A percentile compares a stretch with the other conserved stretches of the same genome.
phyloP scores from a whole-genome alignment of 73 alveolate species.

The Tetrahymena elliotti region DNA sequence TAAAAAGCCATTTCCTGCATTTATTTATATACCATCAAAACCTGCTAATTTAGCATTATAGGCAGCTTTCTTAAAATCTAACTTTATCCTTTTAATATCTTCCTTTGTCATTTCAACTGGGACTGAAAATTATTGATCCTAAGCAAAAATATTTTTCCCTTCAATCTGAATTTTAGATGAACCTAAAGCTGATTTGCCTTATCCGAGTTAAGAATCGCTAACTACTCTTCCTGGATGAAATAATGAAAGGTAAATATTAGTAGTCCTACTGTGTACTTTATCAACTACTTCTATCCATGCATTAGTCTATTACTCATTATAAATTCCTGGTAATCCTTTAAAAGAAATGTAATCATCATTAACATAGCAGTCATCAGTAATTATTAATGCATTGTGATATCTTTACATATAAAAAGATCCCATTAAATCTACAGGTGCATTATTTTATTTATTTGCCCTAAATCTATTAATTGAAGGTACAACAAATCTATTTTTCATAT shows the following conservation, averaged over 20 bases:
- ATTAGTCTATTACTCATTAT: not conserved
- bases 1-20: constrained; percentile 67
- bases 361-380: constrained; percentile 4
- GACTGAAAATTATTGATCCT: constrained; percentile 1
- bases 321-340: constrained; percentile 18
- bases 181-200: constrained; percentile 5
- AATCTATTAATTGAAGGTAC: constrained; percentile 26
- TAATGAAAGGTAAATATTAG: not conserved
- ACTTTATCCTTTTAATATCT: constrained; percentile 52
- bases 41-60: constrained; percentile 77
- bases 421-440: not conserved
- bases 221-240: constrained; percentile 32
- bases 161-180: constrained; percentile 15
- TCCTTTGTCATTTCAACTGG: constrained; percentile 35
- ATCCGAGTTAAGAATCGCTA: constrained; percentile 2
- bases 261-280: constrained; percentile 13
- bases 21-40: constrained; percentile 85
- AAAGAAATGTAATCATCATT: not conserved
- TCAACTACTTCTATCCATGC: constrained; percentile 32
- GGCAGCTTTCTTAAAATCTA: constrained; percentile 63
- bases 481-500: constrained; percentile 9
- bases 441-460: constrained; percentile 3
- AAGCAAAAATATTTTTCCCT: constrained; percentile 9
- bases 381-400: constrained; percentile 9
- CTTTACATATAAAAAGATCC: constrained; percentile 21